These are phyloP conservation scores for Oryza brachyantha DNA, from an alignment of 176 grass and related monocot genomes.

Conservation along the genomic window DNA sequence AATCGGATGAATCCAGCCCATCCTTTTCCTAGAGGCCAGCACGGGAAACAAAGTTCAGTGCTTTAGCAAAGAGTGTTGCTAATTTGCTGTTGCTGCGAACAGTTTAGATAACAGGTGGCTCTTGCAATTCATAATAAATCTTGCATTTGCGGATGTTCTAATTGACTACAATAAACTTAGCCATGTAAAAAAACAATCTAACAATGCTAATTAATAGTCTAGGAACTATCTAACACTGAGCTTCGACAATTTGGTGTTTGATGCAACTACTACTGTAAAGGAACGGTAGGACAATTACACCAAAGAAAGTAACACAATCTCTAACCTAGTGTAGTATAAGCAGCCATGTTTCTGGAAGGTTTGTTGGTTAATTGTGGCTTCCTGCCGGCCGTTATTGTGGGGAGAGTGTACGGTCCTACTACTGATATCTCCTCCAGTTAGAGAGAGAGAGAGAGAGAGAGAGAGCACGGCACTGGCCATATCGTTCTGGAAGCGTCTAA, in stretches of 20 bases:
- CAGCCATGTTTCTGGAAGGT: not conserved
- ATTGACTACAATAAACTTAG: not conserved
- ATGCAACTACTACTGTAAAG: not conserved
- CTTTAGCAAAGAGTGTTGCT: not conserved
- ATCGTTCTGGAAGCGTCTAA: constrained; percentile 35
- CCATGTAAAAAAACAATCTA: not conserved
- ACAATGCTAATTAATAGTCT: not conserved
- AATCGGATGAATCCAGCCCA: not conserved
- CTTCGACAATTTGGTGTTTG: not conserved
- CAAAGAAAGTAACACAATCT: not conserved
- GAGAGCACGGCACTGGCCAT: not conserved
- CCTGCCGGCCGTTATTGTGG: not conserved
- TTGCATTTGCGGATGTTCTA: not conserved
- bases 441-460: too few species aligned
- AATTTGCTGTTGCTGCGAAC: not conserved
- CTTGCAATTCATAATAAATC: not conserved
- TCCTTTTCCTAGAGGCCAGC: constrained; percentile 28
- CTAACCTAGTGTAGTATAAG: constrained; percentile 15
- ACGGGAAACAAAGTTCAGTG: not conserved
- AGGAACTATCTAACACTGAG: not conserved
- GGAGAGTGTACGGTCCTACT: too few species aligned
- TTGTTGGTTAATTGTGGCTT: not conserved
- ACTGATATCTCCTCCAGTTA: too few species aligned
- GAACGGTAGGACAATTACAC: not conserved
- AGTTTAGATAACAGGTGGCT: not conserved